Base-by-base conservation (phyloP, 1,284 basidiomycete genomes). In the Microbotryomycetes sp. region DNA sequence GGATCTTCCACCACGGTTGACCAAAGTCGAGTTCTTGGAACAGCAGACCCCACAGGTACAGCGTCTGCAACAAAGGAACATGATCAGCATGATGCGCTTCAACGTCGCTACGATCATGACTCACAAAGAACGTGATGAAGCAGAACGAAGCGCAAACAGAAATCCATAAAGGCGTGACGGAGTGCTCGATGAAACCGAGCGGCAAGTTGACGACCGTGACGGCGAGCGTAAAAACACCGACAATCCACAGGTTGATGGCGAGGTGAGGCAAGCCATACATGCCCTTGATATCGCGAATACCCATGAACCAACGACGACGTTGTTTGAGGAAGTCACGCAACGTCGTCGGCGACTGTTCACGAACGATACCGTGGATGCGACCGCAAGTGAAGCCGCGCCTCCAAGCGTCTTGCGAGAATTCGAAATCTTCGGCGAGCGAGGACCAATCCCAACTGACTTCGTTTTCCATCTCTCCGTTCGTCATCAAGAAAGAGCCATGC, bases 401-500 rank as follows among this genome's bases (percentile, higher is more conserved):
- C 76, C 76, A 77, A 5, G 76, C 76, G 52, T 75, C 75, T 66
- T 77, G 76, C 49, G 75, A 76, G 64, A 77, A 77, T 62, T 77
- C 76, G 57, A 77, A 77, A 68, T 77, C 76, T 66, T 77, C 76
- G 47, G 76, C 75, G 50, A 23, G 24, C n/a, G 27, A 24, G 3
- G 24, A 30, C 16, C 47, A 57, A 54, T 69, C 74, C 76, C 76
- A 77, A 24, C 74, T 75, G 58, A 75, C 75, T 66, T 74, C 73
- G 67, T 77, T 76, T 66, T 77, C 76, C 62, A 76, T 75, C 65
- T 76, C 75, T 45, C 76, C 76, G 66, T 76, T 77, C 53, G 76
- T 75, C 71, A 77, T 70, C 50, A 77, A 63, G 71, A 77, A 77
- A 7, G 75, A 76, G 45, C 76, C 76, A 69, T 77, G 76, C 5